phyloP scores from a whole-genome alignment of 169 alveolate species.

The Eimeria nieschulzi region DNA sequence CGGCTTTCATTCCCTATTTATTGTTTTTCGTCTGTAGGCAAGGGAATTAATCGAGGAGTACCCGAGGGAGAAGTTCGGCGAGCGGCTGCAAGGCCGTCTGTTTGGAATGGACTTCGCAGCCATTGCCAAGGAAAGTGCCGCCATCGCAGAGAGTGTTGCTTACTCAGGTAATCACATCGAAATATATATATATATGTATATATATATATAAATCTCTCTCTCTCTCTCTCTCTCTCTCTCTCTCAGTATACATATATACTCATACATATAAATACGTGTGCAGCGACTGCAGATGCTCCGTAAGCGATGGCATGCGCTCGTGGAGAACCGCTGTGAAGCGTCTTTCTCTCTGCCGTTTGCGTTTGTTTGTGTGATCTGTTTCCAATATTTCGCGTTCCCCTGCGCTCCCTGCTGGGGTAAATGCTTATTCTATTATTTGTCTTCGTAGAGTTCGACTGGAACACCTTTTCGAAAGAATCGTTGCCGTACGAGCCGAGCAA shows the following conservation, averaged over 20 bases:
- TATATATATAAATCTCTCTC: no score
- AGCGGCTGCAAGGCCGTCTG: background rate
- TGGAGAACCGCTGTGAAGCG: background rate
- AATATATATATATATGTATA: background rate
- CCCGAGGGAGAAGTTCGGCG: background rate
- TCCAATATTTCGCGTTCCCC: background rate
- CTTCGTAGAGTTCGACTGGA: slow-evolving; percentile 28
- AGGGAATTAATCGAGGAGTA: background rate
- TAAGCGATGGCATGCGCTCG: background rate
- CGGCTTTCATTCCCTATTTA: background rate
- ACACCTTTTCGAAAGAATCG: background rate
- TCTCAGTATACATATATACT: no score
- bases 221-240: no score
- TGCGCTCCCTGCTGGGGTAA: background rate
- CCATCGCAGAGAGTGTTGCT: background rate
- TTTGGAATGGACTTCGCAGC: background rate
- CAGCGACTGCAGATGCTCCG: background rate
- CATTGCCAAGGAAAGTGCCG: background rate
- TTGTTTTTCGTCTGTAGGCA: background rate
- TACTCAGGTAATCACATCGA: background rate
- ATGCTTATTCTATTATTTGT: no score
- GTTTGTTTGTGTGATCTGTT: background rate
- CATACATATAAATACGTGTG: background rate
- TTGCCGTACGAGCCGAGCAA: slow-evolving; percentile 22
- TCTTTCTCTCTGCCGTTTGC: background rate